Conservation (phyloP, 352 stramenopile species). For the Pythium biforme region DNA sequence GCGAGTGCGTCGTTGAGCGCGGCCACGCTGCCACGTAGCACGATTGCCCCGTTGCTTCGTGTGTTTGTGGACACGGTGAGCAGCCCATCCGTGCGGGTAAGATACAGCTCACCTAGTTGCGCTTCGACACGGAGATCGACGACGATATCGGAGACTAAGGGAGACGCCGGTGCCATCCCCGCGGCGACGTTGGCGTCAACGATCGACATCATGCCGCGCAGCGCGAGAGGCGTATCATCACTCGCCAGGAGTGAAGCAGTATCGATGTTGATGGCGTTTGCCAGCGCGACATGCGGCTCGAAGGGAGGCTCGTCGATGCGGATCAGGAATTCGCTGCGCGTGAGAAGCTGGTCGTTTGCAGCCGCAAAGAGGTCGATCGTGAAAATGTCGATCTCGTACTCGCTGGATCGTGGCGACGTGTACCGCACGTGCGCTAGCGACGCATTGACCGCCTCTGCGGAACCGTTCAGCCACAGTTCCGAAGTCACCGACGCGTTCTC, state of each 20-base stretch:
- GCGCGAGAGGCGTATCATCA: not conserved
- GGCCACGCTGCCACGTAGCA: constrained; percentile 4
- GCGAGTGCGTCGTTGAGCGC: constrained; percentile 17
- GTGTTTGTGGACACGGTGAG: not conserved
- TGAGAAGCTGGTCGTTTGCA: not conserved
- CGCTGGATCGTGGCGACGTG: not conserved
- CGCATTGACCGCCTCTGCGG: constrained; percentile 17
- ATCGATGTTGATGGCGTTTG: not conserved
- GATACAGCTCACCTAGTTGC: not conserved
- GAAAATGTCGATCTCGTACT: constrained; percentile 7
- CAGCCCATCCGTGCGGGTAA: constrained; percentile 8
- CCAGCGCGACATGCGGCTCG: not conserved
- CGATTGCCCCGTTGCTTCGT: not conserved
- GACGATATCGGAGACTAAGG: not conserved
- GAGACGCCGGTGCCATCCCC: not conserved
- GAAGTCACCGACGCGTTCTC: not conserved
- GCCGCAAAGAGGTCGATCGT: not conserved
- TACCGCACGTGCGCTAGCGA: constrained; percentile 14
- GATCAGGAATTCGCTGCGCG: constrained; percentile 14
- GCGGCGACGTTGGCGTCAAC: constrained; percentile 13
- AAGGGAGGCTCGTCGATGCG: constrained; percentile 7
- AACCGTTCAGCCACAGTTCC: constrained; percentile 32
- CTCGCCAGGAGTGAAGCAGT: not conserved
- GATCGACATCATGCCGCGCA: constrained; percentile 10
- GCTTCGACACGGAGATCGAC: constrained; percentile 5